These are phyloP conservation scores for Ephemerocybe angulata DNA, from an alignment of 768 basidiomycete species.

Conservation along the genomic window DNA sequence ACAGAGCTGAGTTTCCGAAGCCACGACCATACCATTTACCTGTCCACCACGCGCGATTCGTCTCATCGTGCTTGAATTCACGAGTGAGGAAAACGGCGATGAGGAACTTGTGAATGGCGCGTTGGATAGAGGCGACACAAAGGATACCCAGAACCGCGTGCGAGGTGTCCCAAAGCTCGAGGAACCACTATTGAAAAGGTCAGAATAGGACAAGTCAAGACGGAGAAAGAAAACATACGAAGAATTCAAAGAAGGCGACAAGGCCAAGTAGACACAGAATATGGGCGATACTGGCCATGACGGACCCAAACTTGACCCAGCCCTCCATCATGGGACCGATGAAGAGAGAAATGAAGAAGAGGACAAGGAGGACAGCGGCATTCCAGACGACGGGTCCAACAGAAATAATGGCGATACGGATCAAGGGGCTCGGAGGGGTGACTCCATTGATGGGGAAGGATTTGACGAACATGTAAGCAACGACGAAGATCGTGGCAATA, in stretches of 20 bases:
- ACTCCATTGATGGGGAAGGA: slow-evolving; percentile 71
- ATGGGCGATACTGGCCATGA: slow-evolving; percentile 93
- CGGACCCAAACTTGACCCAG: slow-evolving; percentile 84
- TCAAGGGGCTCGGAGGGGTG: slow-evolving; percentile 75
- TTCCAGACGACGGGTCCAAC: slow-evolving; percentile 96
- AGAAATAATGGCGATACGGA: slow-evolving; percentile 85
- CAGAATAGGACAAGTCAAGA: neutral
- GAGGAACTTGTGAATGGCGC: slow-evolving; percentile 89
- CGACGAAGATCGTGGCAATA: slow-evolving; percentile 69
- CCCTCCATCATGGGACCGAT: slow-evolving; percentile 84
- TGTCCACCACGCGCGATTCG: slow-evolving; percentile 99
- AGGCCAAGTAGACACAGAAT: slow-evolving; percentile 75
- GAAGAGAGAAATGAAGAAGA: slow-evolving; percentile 93
- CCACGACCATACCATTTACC: slow-evolving; percentile 97
- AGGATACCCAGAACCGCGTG: slow-evolving; percentile 94
- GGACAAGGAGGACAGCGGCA: slow-evolving; percentile 73
- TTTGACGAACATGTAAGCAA: slow-evolving; percentile 92
- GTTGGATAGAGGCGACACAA: slow-evolving; percentile 83
- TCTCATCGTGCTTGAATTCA: slow-evolving; percentile 98
- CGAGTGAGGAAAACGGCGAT: slow-evolving; percentile 93
- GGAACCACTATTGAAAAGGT: slow-evolving; percentile 69
- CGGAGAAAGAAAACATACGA: slow-evolving; percentile 56
- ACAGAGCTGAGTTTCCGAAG: slow-evolving; percentile 85
- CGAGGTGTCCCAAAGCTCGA: slow-evolving; percentile 94
- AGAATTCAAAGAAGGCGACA: slow-evolving; percentile 92